Conservation (phyloP, 345 rosid species). For the Eucalyptus lansdowneana region DNA sequence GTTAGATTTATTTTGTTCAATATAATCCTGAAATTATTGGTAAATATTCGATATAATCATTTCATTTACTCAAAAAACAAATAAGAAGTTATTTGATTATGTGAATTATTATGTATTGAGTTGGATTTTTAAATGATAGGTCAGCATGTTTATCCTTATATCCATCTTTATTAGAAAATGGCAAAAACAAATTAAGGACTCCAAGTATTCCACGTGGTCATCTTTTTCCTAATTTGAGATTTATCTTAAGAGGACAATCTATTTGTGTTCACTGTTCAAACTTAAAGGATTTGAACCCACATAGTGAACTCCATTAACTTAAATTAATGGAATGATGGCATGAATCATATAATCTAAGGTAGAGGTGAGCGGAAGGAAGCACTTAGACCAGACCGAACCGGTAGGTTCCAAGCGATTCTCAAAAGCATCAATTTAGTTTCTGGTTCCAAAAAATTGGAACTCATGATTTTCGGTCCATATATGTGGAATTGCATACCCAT, state of each 20-base stretch:
- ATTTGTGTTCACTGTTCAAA: rapidly evolving
- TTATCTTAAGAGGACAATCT: rapidly evolving
- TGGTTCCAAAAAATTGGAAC: too few species aligned
- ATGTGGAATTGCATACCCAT: rapidly evolving
- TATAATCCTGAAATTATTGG: rapidly evolving
- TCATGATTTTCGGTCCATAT: too few species aligned
- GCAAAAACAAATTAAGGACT: not conserved
- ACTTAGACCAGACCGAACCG: rapidly evolving
- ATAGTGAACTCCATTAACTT: not conserved
- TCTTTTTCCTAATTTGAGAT: not conserved
- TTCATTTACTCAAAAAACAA: not conserved
- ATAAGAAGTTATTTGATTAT: rapidly evolving
- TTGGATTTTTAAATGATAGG: too few species aligned
- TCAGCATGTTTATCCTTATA: not conserved
- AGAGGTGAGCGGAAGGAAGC: too few species aligned
- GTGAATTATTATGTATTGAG: too few species aligned
- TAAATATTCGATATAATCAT: rapidly evolving
- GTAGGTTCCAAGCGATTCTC: rapidly evolving
- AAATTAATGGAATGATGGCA: too few species aligned
- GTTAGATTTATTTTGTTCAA: not conserved
- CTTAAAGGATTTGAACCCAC: not conserved
- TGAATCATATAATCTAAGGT: too few species aligned
- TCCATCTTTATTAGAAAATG: not conserved
- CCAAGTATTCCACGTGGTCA: not conserved
- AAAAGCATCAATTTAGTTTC: rapidly evolving